A percentile compares a stretch with the other conserved stretches of the same genome.
Evolutionary conservation across 73 alveolate genomes (phyloP).

Genomic region (Paramecium pentaurelia): DNA sequence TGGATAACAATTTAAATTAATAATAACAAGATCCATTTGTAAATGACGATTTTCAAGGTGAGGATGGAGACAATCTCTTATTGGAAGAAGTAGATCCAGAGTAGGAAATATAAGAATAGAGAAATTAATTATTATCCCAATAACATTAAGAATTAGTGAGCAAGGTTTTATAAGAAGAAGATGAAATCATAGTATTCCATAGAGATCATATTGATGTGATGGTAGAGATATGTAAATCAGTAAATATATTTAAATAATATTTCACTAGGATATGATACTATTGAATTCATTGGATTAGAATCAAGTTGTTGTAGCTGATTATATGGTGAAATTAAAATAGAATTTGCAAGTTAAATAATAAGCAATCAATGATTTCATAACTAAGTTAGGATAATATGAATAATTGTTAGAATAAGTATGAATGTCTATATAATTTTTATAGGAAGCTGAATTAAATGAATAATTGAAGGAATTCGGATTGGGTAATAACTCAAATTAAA

Average conservation of each 20-base stretch:
- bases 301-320: not conserved
- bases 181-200: slow-evolving; percentile 31
- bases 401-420: not conserved
- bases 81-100: slow-evolving; percentile 20
- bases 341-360: not conserved
- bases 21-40: not conserved
- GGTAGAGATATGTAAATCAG: not conserved
- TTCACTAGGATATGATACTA: not conserved
- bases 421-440: not conserved
- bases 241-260: not conserved
- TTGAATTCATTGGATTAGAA: not conserved
- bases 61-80: not conserved
- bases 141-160: not conserved
- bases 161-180: not conserved
- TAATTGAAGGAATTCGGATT: slow-evolving; percentile 23
- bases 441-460: slow-evolving; percentile 2
- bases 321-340: not conserved
- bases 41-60: slow-evolving; percentile 5
- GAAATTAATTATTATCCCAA: not conserved
- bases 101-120: not conserved
- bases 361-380: not conserved
- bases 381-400: not conserved
- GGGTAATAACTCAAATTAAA: not conserved
- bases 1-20: not conserved
- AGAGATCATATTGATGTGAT: slow-evolving; percentile 33